Conservation (phyloP, 2,329 filamentous ascomycete species). For the Xylaria sp. region DNA sequence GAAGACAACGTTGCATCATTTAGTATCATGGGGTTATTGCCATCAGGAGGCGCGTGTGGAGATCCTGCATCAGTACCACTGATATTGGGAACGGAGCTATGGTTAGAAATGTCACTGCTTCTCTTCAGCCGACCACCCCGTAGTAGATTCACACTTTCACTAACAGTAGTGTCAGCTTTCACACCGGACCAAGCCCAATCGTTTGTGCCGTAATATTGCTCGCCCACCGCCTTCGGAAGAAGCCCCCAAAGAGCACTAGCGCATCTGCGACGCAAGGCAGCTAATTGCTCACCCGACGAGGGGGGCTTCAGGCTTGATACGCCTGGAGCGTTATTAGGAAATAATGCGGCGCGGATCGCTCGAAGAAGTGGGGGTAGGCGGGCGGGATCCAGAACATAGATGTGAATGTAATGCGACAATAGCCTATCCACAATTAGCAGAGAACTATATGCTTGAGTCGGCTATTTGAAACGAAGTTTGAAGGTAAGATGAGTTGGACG, state of each 20-base stretch:
- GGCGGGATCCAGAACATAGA: conserved; percentile 69
- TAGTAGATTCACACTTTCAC: conserved; percentile 37
- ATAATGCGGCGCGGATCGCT: conserved; percentile 79
- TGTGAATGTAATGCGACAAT: conserved; percentile 66
- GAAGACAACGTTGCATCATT: conserved; percentile 46
- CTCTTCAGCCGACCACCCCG: conserved; percentile 46
- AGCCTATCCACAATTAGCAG: conserved; percentile 58
- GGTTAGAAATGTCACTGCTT: conserved; percentile 39
- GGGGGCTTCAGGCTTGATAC: conserved; percentile 70
- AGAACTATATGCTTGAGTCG: conserved; percentile 36
- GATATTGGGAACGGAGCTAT: conserved; percentile 34
- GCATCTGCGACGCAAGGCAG: conserved; percentile 72
- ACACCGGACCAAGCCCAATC: conserved; percentile 48
- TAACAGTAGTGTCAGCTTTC: conserved; percentile 41
- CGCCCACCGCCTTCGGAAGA: conserved; percentile 59
- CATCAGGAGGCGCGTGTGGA: conserved; percentile 43
- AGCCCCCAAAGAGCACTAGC: conserved; percentile 67
- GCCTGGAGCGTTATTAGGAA: conserved; percentile 84
- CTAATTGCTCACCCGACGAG: conserved; percentile 66
- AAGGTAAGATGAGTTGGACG: conserved; percentile 39
- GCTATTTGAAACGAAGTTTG: conserved; percentile 41
- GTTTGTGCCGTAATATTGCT: conserved; percentile 59
- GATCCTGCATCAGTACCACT: conserved; percentile 42
- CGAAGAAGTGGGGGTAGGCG: conserved; percentile 74
- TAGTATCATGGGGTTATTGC: conserved; percentile 41